Conservation (phyloP, 768 basidiomycete genomes). For the Rhizopogon sp. region DNA sequence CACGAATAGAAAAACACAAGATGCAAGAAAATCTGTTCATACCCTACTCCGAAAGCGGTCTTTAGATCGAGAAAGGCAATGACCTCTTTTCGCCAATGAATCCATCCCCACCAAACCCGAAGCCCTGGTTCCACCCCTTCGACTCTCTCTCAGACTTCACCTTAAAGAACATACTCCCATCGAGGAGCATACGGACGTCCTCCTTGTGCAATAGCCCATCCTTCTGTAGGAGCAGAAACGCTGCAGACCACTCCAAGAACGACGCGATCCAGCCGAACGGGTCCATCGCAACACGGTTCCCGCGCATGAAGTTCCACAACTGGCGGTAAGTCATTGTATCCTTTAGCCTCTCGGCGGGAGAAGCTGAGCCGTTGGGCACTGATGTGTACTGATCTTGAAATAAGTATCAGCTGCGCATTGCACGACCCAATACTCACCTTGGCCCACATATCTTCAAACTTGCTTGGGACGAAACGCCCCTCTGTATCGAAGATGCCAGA, state of each 20-base stretch:
- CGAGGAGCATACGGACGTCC: conserved; percentile 35
- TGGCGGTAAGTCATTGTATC: conserved; percentile 22
- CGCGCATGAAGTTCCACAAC: conserved; percentile 25
- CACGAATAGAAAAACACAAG: background rate
- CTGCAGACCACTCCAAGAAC: conserved; percentile 33
- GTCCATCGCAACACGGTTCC: conserved; percentile 31
- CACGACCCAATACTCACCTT: conserved; percentile 22
- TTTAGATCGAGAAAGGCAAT: conserved; percentile 23
- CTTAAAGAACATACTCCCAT: conserved; percentile 35
- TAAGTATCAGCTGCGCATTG: too few relatives aligned
- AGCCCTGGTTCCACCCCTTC: conserved; percentile 25
- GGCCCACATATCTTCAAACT: conserved; percentile 40
- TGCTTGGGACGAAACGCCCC: conserved; percentile 35
- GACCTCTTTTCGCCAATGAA: conserved; percentile 25
- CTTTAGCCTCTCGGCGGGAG: too few relatives aligned
- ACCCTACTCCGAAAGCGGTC: too few relatives aligned
- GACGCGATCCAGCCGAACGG: conserved; percentile 32
- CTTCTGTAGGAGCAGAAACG: conserved; percentile 34
- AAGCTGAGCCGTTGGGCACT: too few relatives aligned
- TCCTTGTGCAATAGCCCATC: conserved; percentile 37
- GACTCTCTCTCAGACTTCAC: conserved; percentile 13
- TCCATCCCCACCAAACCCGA: conserved; percentile 25
- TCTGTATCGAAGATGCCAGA: conserved; percentile 36
- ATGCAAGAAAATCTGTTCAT: too few relatives aligned
- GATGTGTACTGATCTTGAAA: conserved; percentile 10